phyloP scores from a whole-genome alignment of 163 green algal genomes.

The Coccomyxa subellipsoidea region DNA sequence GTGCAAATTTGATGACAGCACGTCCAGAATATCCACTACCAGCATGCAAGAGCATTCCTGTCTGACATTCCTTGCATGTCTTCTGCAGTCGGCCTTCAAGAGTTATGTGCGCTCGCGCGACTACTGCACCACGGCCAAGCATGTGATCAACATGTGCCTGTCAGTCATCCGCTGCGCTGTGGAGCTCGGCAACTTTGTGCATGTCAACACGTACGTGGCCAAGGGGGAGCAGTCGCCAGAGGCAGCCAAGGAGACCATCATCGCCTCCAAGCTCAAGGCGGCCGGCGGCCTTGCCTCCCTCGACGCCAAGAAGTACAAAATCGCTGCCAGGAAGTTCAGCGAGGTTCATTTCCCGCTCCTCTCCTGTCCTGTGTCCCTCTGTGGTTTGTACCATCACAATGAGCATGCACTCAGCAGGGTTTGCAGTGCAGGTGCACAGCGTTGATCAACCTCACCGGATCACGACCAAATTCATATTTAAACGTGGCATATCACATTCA shows the following conservation, averaged over 20 bases:
- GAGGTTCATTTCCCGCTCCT: slow-evolving; percentile 26
- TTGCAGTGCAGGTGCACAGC: too few species aligned
- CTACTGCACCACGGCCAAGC: slow-evolving; percentile 86
- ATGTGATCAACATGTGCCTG: slow-evolving; percentile 90
- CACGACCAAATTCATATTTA: too few species aligned
- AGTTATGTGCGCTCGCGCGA: slow-evolving; percentile 85
- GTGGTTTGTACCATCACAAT: too few species aligned
- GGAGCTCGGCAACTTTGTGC: slow-evolving; percentile 81
- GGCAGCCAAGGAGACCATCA: slow-evolving; percentile 40
- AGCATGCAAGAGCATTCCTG: not conserved
- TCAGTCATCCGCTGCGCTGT: slow-evolving; percentile 71
- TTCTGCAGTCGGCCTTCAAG: slow-evolving; percentile 77
- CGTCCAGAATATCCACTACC: not conserved
- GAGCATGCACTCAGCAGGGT: too few species aligned
- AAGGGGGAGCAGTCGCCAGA: slow-evolving; percentile 49
- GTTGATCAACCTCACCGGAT: too few species aligned
- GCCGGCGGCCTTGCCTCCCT: slow-evolving; percentile 68
- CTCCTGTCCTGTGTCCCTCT: not conserved
- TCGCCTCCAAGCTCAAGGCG: slow-evolving; percentile 66
- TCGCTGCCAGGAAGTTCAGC: slow-evolving; percentile 63
- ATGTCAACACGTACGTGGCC: slow-evolving; percentile 83
- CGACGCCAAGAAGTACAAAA: slow-evolving; percentile 73
- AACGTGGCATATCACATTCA: too few species aligned
- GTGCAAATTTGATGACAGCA: not conserved
- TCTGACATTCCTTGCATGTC: not conserved